A percentile compares a stretch with the other conserved stretches of the same genome.
These are phyloP conservation scores for Trametes gibbosa DNA, from an alignment of 768 basidiomycete genomes.

Conservation along the genomic window DNA sequence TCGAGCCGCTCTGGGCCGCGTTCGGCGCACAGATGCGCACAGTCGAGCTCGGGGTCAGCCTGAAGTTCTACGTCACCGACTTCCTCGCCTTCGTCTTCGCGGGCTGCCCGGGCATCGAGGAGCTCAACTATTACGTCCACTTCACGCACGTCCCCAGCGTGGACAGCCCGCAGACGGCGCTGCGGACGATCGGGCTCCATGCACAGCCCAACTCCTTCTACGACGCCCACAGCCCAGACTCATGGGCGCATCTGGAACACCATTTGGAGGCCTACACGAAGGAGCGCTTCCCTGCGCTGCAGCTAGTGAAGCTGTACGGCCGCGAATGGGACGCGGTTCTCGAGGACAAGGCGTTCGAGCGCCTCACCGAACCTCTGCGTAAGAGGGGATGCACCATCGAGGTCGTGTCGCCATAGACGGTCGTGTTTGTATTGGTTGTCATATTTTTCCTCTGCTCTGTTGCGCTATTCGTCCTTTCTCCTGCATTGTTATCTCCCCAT, in stretches of 20 bases:
- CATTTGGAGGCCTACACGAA: constrained; percentile 48
- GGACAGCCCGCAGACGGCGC: constrained; percentile 22
- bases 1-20: constrained; percentile 46
- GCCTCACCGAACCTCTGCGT: constrained; percentile 31
- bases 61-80: constrained; percentile 53
- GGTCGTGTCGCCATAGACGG: neutral
- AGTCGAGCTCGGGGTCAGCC: constrained; percentile 57
- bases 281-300: constrained; percentile 44
- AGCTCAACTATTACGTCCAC: constrained; percentile 48
- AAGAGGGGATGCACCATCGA: constrained; percentile 34
- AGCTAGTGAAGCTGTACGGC: constrained; percentile 47
- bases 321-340: constrained; percentile 44
- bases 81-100: constrained; percentile 45
- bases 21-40: constrained; percentile 50
- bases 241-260: constrained; percentile 41
- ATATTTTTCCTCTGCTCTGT: neutral
- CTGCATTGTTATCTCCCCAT: no score
- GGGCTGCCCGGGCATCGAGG: constrained; percentile 43
- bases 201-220: constrained; percentile 45
- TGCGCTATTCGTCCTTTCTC: neutral
- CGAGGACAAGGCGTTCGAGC: constrained; percentile 37
- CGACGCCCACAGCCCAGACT: constrained; percentile 30
- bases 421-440: neutral
- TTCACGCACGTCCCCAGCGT: constrained; percentile 23
- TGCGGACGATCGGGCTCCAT: constrained; percentile 52